phyloP scores from a whole-genome alignment of 306 rosid genomes.

The Dicorynia guianensis region DNA sequence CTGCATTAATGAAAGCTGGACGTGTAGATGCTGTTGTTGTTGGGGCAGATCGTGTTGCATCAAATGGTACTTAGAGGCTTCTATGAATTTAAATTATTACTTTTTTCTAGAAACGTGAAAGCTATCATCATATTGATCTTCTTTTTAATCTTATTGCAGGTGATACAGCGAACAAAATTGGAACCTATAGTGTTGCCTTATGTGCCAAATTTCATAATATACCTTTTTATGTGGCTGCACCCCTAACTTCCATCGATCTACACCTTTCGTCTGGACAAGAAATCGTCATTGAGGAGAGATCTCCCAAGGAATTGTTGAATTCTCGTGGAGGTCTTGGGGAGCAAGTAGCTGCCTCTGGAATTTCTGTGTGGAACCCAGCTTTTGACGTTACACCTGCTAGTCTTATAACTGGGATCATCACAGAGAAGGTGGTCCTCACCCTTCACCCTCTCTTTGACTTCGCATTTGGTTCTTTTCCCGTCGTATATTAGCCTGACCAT shows the following conservation, averaged over 20 bases:
- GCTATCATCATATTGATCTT: conserved; percentile 18
- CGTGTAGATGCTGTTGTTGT: conserved; percentile 85
- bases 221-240: conserved; percentile 95
- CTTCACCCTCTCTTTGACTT: background rate
- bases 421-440: conserved; percentile 75
- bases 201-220: conserved; percentile 78
- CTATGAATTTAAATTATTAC: conserved; percentile 1
- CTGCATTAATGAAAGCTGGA: conserved; percentile 80
- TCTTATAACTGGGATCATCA: conserved; percentile 76
- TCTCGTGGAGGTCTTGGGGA: conserved; percentile 89
- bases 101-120: background rate
- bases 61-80: conserved; percentile 68
- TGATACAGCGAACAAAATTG: conserved; percentile 97
- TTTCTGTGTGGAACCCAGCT: conserved; percentile 97
- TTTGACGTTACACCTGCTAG: conserved; percentile 87
- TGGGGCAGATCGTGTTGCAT: conserved; percentile 96
- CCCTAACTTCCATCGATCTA: conserved; percentile 82
- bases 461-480: background rate
- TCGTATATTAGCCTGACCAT: conserved; percentile 32
- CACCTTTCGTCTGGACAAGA: conserved; percentile 87
- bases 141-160: conserved; percentile 60
- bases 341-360: conserved; percentile 92
- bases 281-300: conserved; percentile 88
- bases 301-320: conserved; percentile 83
- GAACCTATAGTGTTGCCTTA: conserved; percentile 93